These are phyloP conservation scores for Ensete glaucum DNA, from an alignment of 176 grass and related monocot species.

Conservation along the genomic window DNA sequence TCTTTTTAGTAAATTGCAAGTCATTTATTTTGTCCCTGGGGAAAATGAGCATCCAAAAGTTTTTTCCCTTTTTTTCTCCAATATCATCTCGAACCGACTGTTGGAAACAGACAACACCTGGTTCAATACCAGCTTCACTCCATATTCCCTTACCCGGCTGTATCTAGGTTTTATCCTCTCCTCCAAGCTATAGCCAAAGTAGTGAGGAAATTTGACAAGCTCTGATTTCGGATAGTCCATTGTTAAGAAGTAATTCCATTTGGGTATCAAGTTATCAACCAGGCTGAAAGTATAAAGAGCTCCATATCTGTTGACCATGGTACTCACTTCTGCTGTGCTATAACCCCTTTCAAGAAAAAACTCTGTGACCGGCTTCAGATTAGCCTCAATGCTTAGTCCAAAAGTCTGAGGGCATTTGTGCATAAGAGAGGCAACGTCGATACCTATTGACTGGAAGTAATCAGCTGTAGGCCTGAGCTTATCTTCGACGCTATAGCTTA, in stretches of 20 bases:
- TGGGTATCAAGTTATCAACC: conserved; percentile 62
- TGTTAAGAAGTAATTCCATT: conserved; percentile 73
- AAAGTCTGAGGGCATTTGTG: conserved; percentile 81
- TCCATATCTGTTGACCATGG: conserved; percentile 67
- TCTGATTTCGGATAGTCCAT: conserved; percentile 70
- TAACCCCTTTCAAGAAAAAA: conserved; percentile 67
- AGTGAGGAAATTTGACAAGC: conserved; percentile 90
- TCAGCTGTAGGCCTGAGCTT: conserved; percentile 74
- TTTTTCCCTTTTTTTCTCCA: conserved; percentile 40
- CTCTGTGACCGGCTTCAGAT: conserved; percentile 67
- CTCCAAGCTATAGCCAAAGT: conserved; percentile 77
- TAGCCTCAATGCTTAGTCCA: conserved; percentile 68
- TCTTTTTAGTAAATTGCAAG: background rate
- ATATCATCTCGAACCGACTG: conserved; percentile 49
- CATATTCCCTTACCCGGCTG: conserved; percentile 38
- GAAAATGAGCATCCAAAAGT: background rate
- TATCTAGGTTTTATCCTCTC: conserved; percentile 70
- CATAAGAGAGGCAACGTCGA: conserved; percentile 55
- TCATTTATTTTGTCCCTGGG: background rate
- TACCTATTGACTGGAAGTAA: conserved; percentile 69
- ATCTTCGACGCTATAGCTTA: conserved; percentile 67
- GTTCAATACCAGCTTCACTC: conserved; percentile 63
- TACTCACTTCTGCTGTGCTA: conserved; percentile 54
- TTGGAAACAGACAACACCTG: conserved; percentile 57
- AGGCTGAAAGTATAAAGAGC: conserved; percentile 82